Evolutionary conservation across 352 stramenopile genomes (phyloP), one percentile per base, ranked within the genome.

Genomic region (Phytopythium cucurbitacearum): DNA sequence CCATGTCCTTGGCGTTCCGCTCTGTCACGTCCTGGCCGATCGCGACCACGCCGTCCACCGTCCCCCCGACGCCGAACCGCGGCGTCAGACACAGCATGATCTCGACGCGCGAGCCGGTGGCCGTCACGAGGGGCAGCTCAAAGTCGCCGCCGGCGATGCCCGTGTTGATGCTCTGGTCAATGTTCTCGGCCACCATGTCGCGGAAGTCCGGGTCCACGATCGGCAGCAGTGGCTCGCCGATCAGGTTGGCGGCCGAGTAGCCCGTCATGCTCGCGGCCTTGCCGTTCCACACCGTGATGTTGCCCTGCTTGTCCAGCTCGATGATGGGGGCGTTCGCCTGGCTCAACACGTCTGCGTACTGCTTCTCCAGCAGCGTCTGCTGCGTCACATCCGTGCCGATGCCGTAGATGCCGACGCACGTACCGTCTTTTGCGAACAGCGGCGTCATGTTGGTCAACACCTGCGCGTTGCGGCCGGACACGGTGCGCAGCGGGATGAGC

Each of bases 301-400:
- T 69, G 0, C 69, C 80, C n/a, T 91, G 66, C 51, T 74, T 76
- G 57, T 93, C 80, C 37, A 91, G 65, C 52, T 87, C 83, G 52
- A 93, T 85, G 33, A 91, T 91, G 3, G 81, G 75, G 46, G 77
- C 73, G 53, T 91, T 91, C 10, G 80, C 80, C 44, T 85, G 76
- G 65, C 87, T 88, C 64, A 93, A 82, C 12, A 93, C 73, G 3
- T 71, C 65, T 4, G 70, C 71, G 40, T 88, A 87, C 57, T 91
- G 75, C 38, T 69, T 65, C 55, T 86, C 72, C 40, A 83, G 70
- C 13, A 81, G 69, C 32, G 65, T 62, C 53, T 67, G 71, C 60
- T 84, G 62, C 28, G 76, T 85, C 45, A 84, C 69, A 41, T 87
- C 76, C 46, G 80, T 64, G 4, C 76, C 73, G 28, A 87, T 79